phyloP scores from a whole-genome alignment of 192 early-diverging fungal species.

The Coemansia sp. region DNA sequence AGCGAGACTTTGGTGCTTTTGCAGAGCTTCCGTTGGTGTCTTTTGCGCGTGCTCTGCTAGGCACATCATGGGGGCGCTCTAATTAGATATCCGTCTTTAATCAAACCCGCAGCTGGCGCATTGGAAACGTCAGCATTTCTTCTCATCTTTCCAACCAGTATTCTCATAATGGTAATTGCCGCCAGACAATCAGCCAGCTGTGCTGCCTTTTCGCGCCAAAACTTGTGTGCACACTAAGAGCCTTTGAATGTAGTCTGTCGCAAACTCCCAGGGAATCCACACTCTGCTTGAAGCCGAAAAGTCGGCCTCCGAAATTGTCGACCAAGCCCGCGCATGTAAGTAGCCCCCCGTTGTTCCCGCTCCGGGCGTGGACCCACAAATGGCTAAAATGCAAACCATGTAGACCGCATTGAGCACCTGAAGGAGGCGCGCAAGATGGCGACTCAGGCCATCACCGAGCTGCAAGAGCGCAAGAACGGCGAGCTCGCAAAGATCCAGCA shows the following conservation, averaged over 20 bases:
- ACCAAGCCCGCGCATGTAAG: slow-evolving; percentile 79
- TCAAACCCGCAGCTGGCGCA: too few species aligned
- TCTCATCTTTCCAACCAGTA: too few species aligned
- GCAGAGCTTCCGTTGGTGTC: too few species aligned
- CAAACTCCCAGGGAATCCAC: slow-evolving; percentile 88
- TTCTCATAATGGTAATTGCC: too few species aligned
- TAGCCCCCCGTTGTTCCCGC: background rate
- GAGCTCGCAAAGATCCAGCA: slow-evolving; percentile 55
- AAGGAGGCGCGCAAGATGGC: slow-evolving; percentile 96
- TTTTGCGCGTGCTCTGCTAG: too few species aligned
- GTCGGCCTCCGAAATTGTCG: slow-evolving; percentile 90
- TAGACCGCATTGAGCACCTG: slow-evolving; percentile 83
- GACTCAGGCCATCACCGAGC: slow-evolving; percentile 81
- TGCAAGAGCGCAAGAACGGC: slow-evolving; percentile 80
- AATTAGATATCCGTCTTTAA: too few species aligned
- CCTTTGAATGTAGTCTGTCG: slow-evolving; percentile 40
- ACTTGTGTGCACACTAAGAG: background rate
- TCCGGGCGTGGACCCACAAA: too few species aligned
- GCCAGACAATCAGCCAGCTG: background rate
- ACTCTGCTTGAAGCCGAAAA: slow-evolving; percentile 97
- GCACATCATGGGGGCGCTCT: too few species aligned
- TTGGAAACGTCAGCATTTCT: too few species aligned
- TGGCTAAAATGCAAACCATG: background rate
- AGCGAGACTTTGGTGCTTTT: too few species aligned
- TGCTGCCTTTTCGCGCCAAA: too few species aligned